Conservation (phyloP, 2,329 filamentous ascomycete species). For the Aureobasidium lini region DNA sequence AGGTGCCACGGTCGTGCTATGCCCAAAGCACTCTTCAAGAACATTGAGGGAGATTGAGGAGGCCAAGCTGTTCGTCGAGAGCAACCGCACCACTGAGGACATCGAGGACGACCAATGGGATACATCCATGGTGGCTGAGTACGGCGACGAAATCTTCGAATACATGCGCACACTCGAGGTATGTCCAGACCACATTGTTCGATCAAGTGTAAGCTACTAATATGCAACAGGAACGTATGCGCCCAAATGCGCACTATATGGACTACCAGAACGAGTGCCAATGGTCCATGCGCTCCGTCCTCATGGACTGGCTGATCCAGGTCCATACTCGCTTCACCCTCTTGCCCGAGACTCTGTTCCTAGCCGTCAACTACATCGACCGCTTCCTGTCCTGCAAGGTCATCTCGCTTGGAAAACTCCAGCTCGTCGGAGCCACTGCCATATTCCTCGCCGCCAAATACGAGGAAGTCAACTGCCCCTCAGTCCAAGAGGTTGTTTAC, state of each 20-base stretch:
- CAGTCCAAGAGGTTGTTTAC: conserved; percentile 89
- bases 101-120: conserved; percentile 86
- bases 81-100: conserved; percentile 61
- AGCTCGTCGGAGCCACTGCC: conserved; percentile 91
- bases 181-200: conserved; percentile 18
- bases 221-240: conserved; percentile 56
- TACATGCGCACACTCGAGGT: conserved; percentile 91
- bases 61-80: conserved; percentile 59
- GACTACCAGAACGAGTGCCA: conserved; percentile 94
- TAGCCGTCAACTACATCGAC: conserved; percentile 94
- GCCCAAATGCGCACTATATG: conserved; percentile 93
- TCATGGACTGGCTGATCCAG: conserved; percentile 98
- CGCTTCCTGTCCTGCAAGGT: conserved; percentile 92
- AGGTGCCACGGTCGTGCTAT: conserved; percentile 57
- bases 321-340: conserved; percentile 88
- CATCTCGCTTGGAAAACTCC: conserved; percentile 88
- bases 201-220: conserved; percentile 18
- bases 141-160: conserved; percentile 88
- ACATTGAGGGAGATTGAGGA: conserved; percentile 65
- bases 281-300: conserved; percentile 95
- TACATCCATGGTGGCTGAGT: conserved; percentile 95
- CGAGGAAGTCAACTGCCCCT: conserved; percentile 97
- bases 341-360: conserved; percentile 88
- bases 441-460: conserved; percentile 96
- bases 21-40: conserved; percentile 63